Base-by-base conservation (phyloP, 2,329 filamentous ascomycete species). In the Colletotrichum sp. region DNA sequence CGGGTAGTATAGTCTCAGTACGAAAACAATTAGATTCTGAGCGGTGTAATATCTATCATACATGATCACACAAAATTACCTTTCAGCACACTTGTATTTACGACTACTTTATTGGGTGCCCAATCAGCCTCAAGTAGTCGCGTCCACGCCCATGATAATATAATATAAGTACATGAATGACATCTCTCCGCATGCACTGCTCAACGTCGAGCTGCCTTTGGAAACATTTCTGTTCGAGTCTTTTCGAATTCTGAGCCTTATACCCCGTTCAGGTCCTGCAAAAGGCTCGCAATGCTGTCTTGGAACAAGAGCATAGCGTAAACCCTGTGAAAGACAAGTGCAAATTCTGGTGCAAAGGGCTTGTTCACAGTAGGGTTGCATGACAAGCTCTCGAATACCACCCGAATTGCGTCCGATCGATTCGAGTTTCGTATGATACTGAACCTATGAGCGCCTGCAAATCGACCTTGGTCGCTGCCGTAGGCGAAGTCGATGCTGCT, bases 391-490 rank as follows among this genome's bases (percentile, higher is more conserved):
- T 81, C 79, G 15, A 55, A 78, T 19, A 79, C 77, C 15, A 83
- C 71, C 34, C 72, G 34, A 4, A 66, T 6, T 1, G 4, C 25
- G 9, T 16, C 13, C 15, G 62, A 30, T 22, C 44, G 19, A 1
- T n/a, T 34, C 5, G 15, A 25, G 4, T 72, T 57, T 8, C 82
- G 77, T 4, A 80, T 71, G 6, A 84, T 71, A 9, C 78, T 79
- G 29, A 84, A 82, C 3, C 82, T 78, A 64, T 84, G 83, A 4
- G 80, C 80, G 0, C 83, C 83, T 0, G 79, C 78, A n/a, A 84
- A 84, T 0, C 16, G 27, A 0, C 66, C 63, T 63, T 77, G 52
- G 25, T 82, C 79, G 16, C 78, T 81, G 2, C 83, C 82, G 22
- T 82, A 84, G 0, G 78, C 77, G 61, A 83, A 79, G 73, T 84